Base-by-base conservation (phyloP, 768 basidiomycete species). In the Hypsizygus marmoreus region DNA sequence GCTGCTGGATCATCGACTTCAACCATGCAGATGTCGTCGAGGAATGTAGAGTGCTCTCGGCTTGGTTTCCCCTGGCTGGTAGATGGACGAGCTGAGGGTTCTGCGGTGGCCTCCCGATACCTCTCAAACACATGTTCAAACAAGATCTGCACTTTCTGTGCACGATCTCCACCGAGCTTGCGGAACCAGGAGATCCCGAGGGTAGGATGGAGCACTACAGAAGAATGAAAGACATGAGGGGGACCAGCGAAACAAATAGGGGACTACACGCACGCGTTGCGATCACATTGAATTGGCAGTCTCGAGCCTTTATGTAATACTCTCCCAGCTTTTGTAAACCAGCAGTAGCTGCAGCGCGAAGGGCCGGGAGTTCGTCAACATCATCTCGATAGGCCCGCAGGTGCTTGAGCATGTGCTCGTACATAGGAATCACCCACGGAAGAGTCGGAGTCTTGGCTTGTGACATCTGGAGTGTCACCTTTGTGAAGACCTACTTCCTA, bases 351-450 rank as follows among this genome's bases (percentile, higher is more conserved):
- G 63, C 65, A 12, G 42, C 16, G 19, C 45, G 57, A 11, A 67
- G 35, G 2, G 37, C 30, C 13, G 42, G 35, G 7, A 51, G 38
- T n/a, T 31, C 16, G 5, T 39, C 31, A 1, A 20, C 17, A 25
- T 56, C 34, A 4, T 19, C 25, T 4, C 43, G 14, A 12, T 46
- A 28, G 6, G 29, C 34, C 9, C 39, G 23, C 19, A 69, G 54
- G 11, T 62, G 52, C 12, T 43, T 24, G 8, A 55, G 41, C 54
- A 70, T 62, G 20, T 49, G 35, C 25, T 54, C 37, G 40, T 65
- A 70, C 40, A 66, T 47, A 1, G 65, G 66, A 22, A 69, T 54
- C 3, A 64, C 62, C 30, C 49, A 67, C 5, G 66, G 62, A 24
- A 68, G 51, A 6, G 68, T 67, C 5, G 64, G 65, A 11, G 34